These are phyloP conservation scores for Botrytis fabae DNA, from an alignment of 2,329 filamentous ascomycete genomes.

Conservation along the genomic window DNA sequence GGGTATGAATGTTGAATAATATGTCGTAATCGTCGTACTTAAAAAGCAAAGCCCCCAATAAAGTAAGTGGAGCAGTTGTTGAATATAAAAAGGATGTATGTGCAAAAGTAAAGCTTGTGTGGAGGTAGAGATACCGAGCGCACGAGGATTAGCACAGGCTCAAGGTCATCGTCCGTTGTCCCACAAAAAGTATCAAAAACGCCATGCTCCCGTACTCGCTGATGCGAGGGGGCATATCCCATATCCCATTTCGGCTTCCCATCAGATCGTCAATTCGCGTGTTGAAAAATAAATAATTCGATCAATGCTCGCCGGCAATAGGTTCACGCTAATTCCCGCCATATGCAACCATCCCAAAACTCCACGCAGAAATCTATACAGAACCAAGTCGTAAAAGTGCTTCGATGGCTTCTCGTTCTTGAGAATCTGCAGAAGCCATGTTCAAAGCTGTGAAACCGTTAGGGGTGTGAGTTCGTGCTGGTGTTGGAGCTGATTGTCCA, in stretches of 20 bases:
- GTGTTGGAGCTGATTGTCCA: conserved; percentile 38
- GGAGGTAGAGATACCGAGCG: conserved; percentile 36
- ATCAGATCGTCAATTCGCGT: conserved; percentile 35
- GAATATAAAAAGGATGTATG: conserved; percentile 29
- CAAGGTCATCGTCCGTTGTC: conserved; percentile 31
- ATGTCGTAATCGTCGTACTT: conserved; percentile 16
- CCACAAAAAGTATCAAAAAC: conserved; percentile 32
- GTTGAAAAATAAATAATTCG: conserved; percentile 34
- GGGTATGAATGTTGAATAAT: conserved; percentile 13
- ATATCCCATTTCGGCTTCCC: conserved; percentile 26
- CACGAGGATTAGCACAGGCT: conserved; percentile 40
- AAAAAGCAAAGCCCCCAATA: background rate
- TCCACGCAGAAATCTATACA: conserved; percentile 52
- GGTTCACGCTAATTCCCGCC: conserved; percentile 34
- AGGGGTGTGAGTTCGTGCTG: conserved; percentile 47
- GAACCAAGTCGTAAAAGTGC: conserved; percentile 79
- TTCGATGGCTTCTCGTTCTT: conserved; percentile 80
- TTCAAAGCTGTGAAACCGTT: conserved; percentile 49
- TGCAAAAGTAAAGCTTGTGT: conserved; percentile 26
- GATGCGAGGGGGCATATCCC: conserved; percentile 27
- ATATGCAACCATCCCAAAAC: conserved; percentile 37
- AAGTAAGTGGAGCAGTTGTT: conserved; percentile 26
- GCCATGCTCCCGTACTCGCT: conserved; percentile 33
- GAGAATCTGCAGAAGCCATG: conserved; percentile 55
- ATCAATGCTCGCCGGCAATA: conserved; percentile 42